Percentiles rank a stretch among this genome's conserved stretches.
Conservation (phyloP, 2,329 filamentous ascomycete genomes). For the Aspergillus carbonarius region DNA sequence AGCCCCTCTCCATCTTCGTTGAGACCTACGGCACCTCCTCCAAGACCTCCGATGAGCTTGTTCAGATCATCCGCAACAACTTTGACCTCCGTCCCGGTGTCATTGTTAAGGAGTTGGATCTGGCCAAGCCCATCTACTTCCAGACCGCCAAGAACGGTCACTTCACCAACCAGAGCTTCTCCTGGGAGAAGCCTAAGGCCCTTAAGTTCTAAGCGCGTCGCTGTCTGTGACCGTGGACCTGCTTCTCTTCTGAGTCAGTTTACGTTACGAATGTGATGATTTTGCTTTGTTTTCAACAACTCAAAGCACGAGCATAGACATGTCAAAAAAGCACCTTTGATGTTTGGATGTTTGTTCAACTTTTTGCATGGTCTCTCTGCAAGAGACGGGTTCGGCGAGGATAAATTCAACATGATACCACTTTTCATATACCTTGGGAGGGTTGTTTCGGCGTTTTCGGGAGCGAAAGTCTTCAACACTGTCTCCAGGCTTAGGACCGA, state of each 20-base stretch:
- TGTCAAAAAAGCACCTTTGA: constrained; percentile 31
- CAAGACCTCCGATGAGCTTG: constrained; percentile 87
- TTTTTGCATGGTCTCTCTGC: constrained; percentile 39
- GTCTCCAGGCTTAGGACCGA: constrained; percentile 21
- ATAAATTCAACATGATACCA: constrained; percentile 53
- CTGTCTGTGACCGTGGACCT: constrained; percentile 19
- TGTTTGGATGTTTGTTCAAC: constrained; percentile 33
- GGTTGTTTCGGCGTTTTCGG: constrained; percentile 44
- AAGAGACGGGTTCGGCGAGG: constrained; percentile 39
- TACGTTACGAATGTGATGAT: constrained; percentile 46
- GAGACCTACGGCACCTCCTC: constrained; percentile 95
- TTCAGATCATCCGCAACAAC: constrained; percentile 91
- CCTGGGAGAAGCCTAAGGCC: constrained; percentile 96
- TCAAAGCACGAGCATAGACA: constrained; percentile 48
- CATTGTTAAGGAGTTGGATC: constrained; percentile 95
- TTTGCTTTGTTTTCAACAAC: constrained; percentile 53
- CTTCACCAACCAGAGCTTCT: constrained; percentile 98
- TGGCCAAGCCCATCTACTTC: constrained; percentile 95
- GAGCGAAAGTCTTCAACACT: constrained; percentile 45
- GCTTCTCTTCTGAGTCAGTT: constrained; percentile 17
- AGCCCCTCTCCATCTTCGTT: constrained; percentile 97
- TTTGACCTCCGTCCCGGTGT: constrained; percentile 98
- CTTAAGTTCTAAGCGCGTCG: constrained; percentile 74
- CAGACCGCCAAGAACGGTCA: constrained; percentile 99
- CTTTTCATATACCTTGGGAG: constrained; percentile 41